phyloP scores from a whole-genome alignment of 345 rosid genomes.

The Eutrema japonicum region DNA sequence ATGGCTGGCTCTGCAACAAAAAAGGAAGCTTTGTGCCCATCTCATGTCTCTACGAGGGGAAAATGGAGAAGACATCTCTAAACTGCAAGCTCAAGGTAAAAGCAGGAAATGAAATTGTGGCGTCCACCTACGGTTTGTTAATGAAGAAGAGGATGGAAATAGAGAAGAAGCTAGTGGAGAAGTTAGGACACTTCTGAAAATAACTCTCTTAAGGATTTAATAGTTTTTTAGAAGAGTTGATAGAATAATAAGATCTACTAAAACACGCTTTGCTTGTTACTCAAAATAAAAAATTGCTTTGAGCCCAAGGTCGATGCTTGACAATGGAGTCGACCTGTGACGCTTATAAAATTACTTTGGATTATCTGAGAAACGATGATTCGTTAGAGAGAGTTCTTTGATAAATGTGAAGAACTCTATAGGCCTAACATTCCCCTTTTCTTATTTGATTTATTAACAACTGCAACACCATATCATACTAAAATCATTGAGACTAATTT shows the following conservation, averaged over 20 bases:
- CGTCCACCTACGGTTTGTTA: slow-evolving; percentile 54
- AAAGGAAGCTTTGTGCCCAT: slow-evolving; percentile 71
- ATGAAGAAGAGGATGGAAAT: slow-evolving; percentile 80
- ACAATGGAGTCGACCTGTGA: not conserved
- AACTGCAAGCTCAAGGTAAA: slow-evolving; percentile 65
- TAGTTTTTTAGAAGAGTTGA: not conserved
- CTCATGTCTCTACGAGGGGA: slow-evolving; percentile 65
- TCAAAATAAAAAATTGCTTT: not conserved
- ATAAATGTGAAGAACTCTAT: no score
- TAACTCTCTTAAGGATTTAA: not conserved
- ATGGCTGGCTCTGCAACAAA: slow-evolving; percentile 83
- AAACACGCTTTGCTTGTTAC: not conserved
- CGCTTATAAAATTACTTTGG: not conserved
- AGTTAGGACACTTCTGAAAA: slow-evolving; percentile 63
- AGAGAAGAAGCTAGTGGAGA: slow-evolving; percentile 66
- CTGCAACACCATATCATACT: not conserved
- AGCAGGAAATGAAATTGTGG: slow-evolving; percentile 58
- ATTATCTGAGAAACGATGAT: not conserved
- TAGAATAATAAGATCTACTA: not conserved
- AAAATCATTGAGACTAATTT: no score
- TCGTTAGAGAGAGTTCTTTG: no score
- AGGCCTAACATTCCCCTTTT: not conserved
- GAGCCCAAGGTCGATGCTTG: not conserved
- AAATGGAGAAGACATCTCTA: slow-evolving; percentile 66
- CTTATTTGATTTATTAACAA: not conserved